Evolutionary conservation across 2,329 filamentous ascomycete species (phyloP).

Genomic region (Penicillium sp.): DNA sequence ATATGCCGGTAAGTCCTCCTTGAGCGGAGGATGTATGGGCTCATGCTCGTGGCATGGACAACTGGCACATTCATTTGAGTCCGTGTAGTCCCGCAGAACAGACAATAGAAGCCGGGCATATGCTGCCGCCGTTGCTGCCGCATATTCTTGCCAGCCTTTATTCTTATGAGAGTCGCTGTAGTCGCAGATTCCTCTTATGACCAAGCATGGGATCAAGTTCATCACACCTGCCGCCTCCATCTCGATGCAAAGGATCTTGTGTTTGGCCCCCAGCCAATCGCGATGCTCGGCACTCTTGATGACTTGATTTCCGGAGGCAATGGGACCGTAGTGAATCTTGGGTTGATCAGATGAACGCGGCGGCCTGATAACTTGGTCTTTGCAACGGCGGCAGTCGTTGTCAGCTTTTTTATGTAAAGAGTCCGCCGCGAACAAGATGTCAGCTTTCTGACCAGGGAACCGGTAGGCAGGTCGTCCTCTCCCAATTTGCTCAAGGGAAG

Average conservation of each 20-base stretch:
- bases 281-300: not conserved
- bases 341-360: not conserved
- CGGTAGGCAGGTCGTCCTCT: not conserved
- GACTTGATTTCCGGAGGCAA: conserved; percentile 30
- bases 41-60: too few relatives aligned
- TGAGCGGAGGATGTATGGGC: too few relatives aligned
- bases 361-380: not conserved
- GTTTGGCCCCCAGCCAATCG: not conserved
- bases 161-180: conserved; percentile 44
- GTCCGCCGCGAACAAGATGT: not conserved
- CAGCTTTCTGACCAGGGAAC: not conserved
- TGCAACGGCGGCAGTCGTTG: not conserved
- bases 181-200: conserved; percentile 44
- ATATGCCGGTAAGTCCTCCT: too few relatives aligned
- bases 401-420: not conserved
- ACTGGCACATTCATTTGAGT: too few relatives aligned
- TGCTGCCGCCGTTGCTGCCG: conserved; percentile 33
- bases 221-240: conserved; percentile 8
- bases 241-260: not conserved
- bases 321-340: not conserved
- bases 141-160: conserved; percentile 38
- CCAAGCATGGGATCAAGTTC: conserved; percentile 35
- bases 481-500: not conserved
- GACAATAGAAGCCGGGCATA: too few relatives aligned
- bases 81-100: too few relatives aligned